Percentiles rank a stretch among this genome's conserved stretches.
Evolutionary conservation across 2,329 filamentous ascomycete species (phyloP).

Genomic region (Aspergillus flavus): DNA sequence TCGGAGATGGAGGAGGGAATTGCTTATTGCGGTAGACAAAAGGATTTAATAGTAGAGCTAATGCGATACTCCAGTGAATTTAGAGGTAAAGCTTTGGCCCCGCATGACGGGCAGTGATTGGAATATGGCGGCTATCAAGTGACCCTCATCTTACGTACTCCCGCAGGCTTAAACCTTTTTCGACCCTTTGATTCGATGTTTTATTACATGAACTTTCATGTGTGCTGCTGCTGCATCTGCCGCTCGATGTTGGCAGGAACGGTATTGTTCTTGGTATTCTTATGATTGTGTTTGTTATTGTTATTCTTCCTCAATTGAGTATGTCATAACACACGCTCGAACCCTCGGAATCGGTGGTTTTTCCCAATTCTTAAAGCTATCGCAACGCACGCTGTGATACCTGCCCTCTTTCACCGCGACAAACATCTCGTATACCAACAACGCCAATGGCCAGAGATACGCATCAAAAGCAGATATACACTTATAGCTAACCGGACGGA

Average conservation of each 20-base stretch:
- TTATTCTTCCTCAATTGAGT: not conserved
- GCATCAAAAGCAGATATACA: not conserved
- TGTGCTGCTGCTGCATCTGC: not conserved
- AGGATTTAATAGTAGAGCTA: not conserved
- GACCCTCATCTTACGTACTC: conserved; percentile 9
- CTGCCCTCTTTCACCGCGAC: conserved; percentile 2
- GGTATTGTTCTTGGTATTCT: not conserved
- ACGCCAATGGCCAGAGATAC: conserved; percentile 10
- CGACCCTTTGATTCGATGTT: not conserved
- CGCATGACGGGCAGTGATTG: conserved; percentile 8
- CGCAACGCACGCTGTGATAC: not conserved
- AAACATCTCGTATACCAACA: not conserved
- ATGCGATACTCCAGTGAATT: conserved; percentile 1
- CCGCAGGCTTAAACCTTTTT: conserved; percentile 1
- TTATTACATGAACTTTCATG: not conserved
- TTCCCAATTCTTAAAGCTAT: not conserved
- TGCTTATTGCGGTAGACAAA: not conserved
- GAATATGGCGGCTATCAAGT: conserved; percentile 5
- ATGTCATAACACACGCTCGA: not conserved
- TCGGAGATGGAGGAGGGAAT: not conserved
- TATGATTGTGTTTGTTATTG: not conserved
- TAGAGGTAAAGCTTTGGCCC: conserved; percentile 3
- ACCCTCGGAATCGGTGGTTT: not conserved
- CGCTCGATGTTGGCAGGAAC: not conserved
- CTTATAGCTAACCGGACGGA: not conserved